Evolutionary conservation across 768 basidiomycete species (phyloP), one percentile per base, ranked within the genome.

Genomic region (Dictyophora rubrovolvata): DNA sequence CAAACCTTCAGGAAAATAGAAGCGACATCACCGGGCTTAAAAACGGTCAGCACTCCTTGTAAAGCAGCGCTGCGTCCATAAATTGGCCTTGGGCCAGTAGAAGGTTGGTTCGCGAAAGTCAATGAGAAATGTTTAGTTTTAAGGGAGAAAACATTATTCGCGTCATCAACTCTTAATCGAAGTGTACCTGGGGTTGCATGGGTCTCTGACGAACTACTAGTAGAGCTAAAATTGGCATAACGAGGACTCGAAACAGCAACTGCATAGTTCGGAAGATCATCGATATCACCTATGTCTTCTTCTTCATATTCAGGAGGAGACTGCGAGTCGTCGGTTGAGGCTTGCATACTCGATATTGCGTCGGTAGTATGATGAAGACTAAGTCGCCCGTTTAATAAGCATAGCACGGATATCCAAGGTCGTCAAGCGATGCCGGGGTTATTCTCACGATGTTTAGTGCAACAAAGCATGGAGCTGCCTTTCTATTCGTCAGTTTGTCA

Each of bases 1-100:
- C 73, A 59, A 61, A 79, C 86, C 75, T 85, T 81, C 47, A 84
- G 78, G 66, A 87, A 85, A 36, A 87, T 81, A 17, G 77, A 77
- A 2, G 75, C 75, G 22, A 87, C 70, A 23, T 75, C 76, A 11
- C 83, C 82, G 1, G 74, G 70, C 69, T 82, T 86, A 53, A 67
- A 64, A 18, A 87, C 64, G 22, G 83, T 79, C 12, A 88, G 71
- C 1, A 66, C 68, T 3, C 87, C 86, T 63, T 80, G 77, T 17
- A 87, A 75, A 22, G 69, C 65, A 2, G 76, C 76, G 8, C 74
- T 77, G 33, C 70, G 63, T 2, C 81, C 81, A 66, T 87, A 87
- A 11, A 78, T 73, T 1, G 87, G 87, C 18, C 83, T 64, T 7
- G 68, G 65, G 6, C 69, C 70, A 33, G 76, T 75, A 42, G 77